phyloP scores from a whole-genome alignment of 768 basidiomycete genomes.

The Butyriboletus loyo region DNA sequence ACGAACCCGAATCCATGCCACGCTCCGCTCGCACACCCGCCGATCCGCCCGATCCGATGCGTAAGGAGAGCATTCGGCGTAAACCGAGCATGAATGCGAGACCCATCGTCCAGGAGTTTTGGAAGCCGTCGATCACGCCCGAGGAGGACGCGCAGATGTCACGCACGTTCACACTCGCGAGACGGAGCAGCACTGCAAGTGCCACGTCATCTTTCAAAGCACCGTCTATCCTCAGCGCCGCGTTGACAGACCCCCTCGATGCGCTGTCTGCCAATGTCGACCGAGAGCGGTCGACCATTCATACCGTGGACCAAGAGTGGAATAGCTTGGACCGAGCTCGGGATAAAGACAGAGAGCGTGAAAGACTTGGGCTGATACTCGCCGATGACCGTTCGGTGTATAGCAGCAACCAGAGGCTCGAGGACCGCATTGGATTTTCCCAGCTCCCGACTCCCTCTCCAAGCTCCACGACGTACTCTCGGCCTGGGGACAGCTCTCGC shows the following conservation, averaged over 20 bases:
- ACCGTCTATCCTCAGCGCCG: slow-evolving; percentile 38
- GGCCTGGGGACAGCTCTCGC: slow-evolving; percentile 13
- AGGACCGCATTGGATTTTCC: slow-evolving; percentile 17
- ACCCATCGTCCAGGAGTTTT: slow-evolving; percentile 43
- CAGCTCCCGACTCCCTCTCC: slow-evolving; percentile 14
- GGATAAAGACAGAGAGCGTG: slow-evolving; percentile 25
- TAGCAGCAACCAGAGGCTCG: slow-evolving; percentile 8
- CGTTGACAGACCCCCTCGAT: slow-evolving; percentile 30
- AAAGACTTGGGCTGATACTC: slow-evolving; percentile 11
- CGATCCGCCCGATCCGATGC: slow-evolving; percentile 22
- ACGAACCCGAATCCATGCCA: slow-evolving; percentile 30
- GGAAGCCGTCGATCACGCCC: slow-evolving; percentile 47
- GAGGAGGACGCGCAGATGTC: slow-evolving; percentile 43
- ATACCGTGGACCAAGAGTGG: slow-evolving; percentile 31
- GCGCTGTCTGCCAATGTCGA: slow-evolving; percentile 20
- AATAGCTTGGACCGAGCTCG: slow-evolving; percentile 20
- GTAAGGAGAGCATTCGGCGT: slow-evolving; percentile 29
- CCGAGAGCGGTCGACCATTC: slow-evolving; percentile 26
- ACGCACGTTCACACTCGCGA: slow-evolving; percentile 41
- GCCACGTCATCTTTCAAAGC: slow-evolving; percentile 47
- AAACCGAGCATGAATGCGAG: slow-evolving; percentile 35
- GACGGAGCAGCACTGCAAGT: slow-evolving; percentile 50
- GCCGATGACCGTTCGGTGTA: slow-evolving; percentile 25
- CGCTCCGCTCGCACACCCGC: slow-evolving; percentile 18
- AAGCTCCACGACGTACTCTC: slow-evolving; percentile 11